These are phyloP conservation scores for Cyanidium caldarium DNA, from an alignment of 23 red algal species.

Conservation along the genomic window DNA sequence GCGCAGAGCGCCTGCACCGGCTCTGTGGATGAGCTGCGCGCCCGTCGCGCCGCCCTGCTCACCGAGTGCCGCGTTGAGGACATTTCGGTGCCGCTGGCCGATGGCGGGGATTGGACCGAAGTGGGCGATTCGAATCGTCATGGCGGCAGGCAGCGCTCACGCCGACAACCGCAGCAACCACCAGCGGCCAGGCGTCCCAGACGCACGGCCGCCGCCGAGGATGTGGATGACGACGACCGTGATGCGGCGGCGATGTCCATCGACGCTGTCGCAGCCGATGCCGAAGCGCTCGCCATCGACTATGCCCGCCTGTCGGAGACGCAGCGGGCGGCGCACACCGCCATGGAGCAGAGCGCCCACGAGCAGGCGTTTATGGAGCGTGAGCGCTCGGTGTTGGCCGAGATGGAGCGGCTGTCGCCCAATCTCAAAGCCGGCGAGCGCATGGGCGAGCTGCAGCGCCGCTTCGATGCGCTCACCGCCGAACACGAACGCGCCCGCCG, in stretches of 20 bases:
- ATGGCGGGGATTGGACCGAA: no score
- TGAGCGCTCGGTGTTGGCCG: constrained; percentile 19
- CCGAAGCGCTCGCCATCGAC: constrained; percentile 24
- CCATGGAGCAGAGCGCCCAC: constrained; percentile 27
- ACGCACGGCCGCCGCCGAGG: background rate
- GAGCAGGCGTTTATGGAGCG: constrained; percentile 27
- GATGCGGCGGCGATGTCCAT: background rate
- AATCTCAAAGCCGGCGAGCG: constrained; percentile 72
- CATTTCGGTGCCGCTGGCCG: constrained; percentile 17
- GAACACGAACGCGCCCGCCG: constrained; percentile 44
- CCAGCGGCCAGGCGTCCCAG: background rate
- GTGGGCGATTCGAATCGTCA: no score
- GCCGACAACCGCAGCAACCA: background rate
- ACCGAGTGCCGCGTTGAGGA: constrained; percentile 36
- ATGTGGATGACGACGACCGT: constrained; percentile 20
- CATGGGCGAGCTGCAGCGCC: constrained; percentile 32
- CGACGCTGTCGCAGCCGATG: constrained; percentile 15
- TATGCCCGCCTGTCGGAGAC: constrained; percentile 30
- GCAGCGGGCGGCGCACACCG: constrained; percentile 27
- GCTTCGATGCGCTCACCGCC: constrained; percentile 39
- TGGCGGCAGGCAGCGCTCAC: no score
- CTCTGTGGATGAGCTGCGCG: no score
- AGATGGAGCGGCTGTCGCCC: constrained; percentile 58
- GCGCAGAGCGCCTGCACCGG: no score
- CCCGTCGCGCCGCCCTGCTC: constrained; percentile 14